Base-by-base conservation (phyloP, 139 green algal species). In the Haematococcus sp. region DNA sequence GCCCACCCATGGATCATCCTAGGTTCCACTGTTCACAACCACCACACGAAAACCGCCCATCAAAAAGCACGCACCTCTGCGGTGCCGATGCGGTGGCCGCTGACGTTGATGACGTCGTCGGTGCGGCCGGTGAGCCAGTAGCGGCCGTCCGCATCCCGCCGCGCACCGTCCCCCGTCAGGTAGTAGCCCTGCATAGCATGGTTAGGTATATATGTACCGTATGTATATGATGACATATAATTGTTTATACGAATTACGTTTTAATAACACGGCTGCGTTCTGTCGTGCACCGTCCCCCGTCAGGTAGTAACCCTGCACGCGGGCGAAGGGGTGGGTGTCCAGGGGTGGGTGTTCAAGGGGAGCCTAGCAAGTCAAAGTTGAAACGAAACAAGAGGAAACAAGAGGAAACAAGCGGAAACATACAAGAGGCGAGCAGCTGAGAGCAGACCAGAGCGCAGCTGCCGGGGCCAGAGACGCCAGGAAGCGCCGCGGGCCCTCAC, bases 71-170 rank as follows among this genome's bases (percentile, higher is more conserved):
- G 93, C 76, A 99, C 94, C 87, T 99, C 95, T 0, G 95, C 95
- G 1, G 95, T 97, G 43, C 95, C 95, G 27, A 98, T 92, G 20
- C 84, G 88, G 84, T 98, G 95, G n/a, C 95, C 95, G 19, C 75
- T 90, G n/a, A 98, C 92, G 68, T 97, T 97, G 82, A 95, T 93
- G 84, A 89, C 43, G 88, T 95, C 78, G 93, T 91, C 95, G 61
- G 98, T 94, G 30, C 95, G 87, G n/a, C 89, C 89, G 31, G 84
- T 93, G 73, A 91, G 87, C 88, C 88, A 93, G 63, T 88, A 88
- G 79, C 89, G 91, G 16, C 90, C 89, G 63, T 93, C 85, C 20
- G 43, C 73, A 55, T 92, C 84, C 22, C 81, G 80, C 28, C 88
- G 68, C 74, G 73, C 83, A 51, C 90, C 90, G 71, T 95, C 90